Conservation (phyloP, 2,329 filamentous ascomycete species). For the Blumeria hordei region DNA sequence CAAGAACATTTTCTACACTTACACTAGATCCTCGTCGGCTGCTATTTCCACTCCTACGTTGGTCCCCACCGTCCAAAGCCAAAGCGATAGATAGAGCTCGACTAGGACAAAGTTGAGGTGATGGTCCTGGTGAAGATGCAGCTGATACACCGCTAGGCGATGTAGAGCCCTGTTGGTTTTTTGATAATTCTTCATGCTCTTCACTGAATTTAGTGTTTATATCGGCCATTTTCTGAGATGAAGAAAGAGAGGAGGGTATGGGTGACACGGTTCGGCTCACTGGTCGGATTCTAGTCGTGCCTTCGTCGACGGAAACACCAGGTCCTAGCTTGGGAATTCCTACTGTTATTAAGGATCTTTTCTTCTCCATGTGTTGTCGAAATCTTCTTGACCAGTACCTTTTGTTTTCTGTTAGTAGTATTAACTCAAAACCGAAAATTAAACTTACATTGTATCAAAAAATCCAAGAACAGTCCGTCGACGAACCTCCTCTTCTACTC, state of each 20-base stretch:
- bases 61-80: constrained; percentile 12
- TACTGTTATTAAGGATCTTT: constrained; percentile 36
- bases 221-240: no score
- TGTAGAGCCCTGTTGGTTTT: no score
- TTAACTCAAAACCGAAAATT: not conserved
- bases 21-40: constrained; percentile 43
- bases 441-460: constrained; percentile 62
- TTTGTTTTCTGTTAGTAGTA: constrained; percentile 6
- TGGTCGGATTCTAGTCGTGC: constrained; percentile 18
- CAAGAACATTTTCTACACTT: constrained; percentile 53
- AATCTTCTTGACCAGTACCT: constrained; percentile 69
- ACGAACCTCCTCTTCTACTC: constrained; percentile 83
- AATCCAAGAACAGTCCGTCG: constrained; percentile 80
- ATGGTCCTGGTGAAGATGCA: constrained; percentile 4
- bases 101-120: constrained; percentile 14
- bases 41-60: constrained; percentile 15
- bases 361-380: constrained; percentile 47
- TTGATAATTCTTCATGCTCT: no score
- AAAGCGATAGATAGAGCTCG: constrained; percentile 15
- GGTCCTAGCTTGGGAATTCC: constrained; percentile 47
- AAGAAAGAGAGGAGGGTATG: constrained; percentile 9
- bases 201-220: no score
- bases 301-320: constrained; percentile 73
- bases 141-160: not conserved
- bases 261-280: constrained; percentile 1